Evolutionary conservation across 805 yeast species (phyloP), one percentile per base, ranked within the genome.

Genomic region (Lipomyces yamadae): DNA sequence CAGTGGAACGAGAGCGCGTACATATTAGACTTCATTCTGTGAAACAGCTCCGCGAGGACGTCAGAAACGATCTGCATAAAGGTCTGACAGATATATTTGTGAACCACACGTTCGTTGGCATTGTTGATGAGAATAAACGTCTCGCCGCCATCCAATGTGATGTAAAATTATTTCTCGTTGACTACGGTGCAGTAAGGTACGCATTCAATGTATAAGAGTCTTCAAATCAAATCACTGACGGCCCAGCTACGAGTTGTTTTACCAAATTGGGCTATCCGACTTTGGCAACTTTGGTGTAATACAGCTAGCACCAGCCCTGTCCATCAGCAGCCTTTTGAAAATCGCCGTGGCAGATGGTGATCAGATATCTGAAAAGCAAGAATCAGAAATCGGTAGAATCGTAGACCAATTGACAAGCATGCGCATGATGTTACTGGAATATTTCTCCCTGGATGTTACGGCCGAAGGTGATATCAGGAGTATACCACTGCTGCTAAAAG

Each of bases 91-190:
- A 85, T 55, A 77, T 91, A 1, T 86, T 94, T 76, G 83, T 88
- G 7, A 85, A 89, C 63, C 84, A 89, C 60, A 85, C 88, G 0
- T 91, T 83, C 74, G 88, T 95, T 7, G 99, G 99, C 0, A 78
- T 94, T 2, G 93, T 91, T 1, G 98, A 94, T 75, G 83, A 84
- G 10, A 74, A 78, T 11, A 83, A 86, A 68, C 79, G 98, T 56
- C 79, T 94, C 29, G 88, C 90, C 13, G 89, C 97, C n/a, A 81
- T 94, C 56, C 99, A 95, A 75, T 84, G 87, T 74, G 97, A 89
- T 72, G 89, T 92, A 7, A 86, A 87, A 65, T 79, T 95, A 13
- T 89, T 84, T 74, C 77, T 95, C 32, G 86, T 94, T 24, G 97
- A 94, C 76, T 95, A 92, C 76, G 91, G 88, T 0, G 82, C 90